phyloP scores from a whole-genome alignment of 208 protist genomes.

The Acanthamoeba comandoni region DNA sequence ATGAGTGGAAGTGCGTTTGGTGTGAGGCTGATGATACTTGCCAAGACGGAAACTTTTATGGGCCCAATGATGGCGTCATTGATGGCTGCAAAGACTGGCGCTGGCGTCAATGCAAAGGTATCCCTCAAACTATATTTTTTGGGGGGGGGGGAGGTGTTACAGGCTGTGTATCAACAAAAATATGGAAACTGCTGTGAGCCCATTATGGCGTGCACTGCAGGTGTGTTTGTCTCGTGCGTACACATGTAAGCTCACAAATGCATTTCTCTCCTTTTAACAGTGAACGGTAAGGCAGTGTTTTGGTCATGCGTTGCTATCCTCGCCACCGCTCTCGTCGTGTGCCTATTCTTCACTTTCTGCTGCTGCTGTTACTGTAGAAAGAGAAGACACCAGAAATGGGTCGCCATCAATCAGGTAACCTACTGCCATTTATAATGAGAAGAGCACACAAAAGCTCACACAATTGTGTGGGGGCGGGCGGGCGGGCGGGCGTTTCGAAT shows the following conservation, averaged over 20 bases:
- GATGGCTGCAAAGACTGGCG: slow-evolving; percentile 53
- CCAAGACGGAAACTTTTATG: slow-evolving; percentile 20
- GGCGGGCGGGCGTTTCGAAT: no score
- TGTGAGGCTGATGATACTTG: slow-evolving; percentile 59
- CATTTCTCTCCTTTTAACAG: background rate
- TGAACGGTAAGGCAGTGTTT: slow-evolving; percentile 66
- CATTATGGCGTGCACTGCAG: no score
- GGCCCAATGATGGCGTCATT: slow-evolving; percentile 50
- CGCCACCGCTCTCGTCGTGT: background rate
- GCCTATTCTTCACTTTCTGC: slow-evolving; percentile 53
- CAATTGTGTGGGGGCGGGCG: no score
- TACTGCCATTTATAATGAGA: no score
- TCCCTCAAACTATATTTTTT: no score
- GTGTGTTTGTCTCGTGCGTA: no score
- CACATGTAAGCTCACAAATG: background rate
- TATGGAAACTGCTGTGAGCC: no score
- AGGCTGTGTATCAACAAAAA: no score
- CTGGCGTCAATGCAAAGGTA: slow-evolving; percentile 72
- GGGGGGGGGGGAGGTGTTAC: no score
- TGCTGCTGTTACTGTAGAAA: slow-evolving; percentile 67
- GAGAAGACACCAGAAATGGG: slow-evolving; percentile 15
- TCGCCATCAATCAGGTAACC: background rate
- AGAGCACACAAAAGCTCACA: no score
- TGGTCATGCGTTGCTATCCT: slow-evolving; percentile 18
- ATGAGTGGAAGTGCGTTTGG: slow-evolving; percentile 68